A percentile compares a stretch with the other conserved stretches of the same genome.
These are phyloP conservation scores for Elongisporangium anandrum DNA, from an alignment of 352 stramenopile genomes.

Conservation along the genomic window DNA sequence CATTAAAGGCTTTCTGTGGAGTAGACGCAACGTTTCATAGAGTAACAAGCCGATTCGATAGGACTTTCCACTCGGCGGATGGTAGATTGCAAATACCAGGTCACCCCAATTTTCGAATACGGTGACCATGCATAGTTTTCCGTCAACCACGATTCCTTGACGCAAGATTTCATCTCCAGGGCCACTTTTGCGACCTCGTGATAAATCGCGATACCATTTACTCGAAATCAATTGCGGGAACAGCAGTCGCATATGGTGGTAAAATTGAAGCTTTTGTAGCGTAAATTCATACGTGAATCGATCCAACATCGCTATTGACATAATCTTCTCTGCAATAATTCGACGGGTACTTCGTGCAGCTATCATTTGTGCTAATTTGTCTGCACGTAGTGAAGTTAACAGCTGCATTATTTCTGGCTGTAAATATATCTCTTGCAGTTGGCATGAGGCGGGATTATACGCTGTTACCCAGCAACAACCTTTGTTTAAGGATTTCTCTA, in stretches of 20 bases:
- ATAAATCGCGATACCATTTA: slow-evolving; percentile 56
- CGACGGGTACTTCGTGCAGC: slow-evolving; percentile 11
- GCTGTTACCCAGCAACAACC: slow-evolving; percentile 40
- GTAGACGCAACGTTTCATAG: slow-evolving; percentile 24
- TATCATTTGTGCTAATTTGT: background rate
- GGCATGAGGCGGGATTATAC: slow-evolving; percentile 40
- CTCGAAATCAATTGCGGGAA: slow-evolving; percentile 47
- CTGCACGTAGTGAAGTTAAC: slow-evolving; percentile 12
- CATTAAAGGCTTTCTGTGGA: slow-evolving; percentile 31
- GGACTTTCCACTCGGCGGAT: slow-evolving; percentile 24
- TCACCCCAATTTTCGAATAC: slow-evolving; percentile 83
- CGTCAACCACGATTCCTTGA: slow-evolving; percentile 39
- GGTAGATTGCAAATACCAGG: slow-evolving; percentile 50
- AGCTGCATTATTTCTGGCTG: slow-evolving; percentile 64
- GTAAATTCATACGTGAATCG: slow-evolving; percentile 68
- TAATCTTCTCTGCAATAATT: slow-evolving; percentile 38
- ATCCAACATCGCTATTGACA: slow-evolving; percentile 62
- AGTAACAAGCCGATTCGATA: slow-evolving; percentile 30
- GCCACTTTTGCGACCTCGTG: slow-evolving; percentile 51
- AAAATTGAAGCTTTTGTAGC: slow-evolving; percentile 64
- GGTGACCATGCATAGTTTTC: slow-evolving; percentile 41
- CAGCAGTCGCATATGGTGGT: slow-evolving; percentile 49
- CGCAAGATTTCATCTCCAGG: slow-evolving; percentile 68
- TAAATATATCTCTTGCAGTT: slow-evolving; percentile 53
- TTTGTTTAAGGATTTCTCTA: slow-evolving; percentile 4